Percentiles rank a stretch among this genome's conserved stretches.
These are phyloP conservation scores for Blastobotrys parvus DNA, from an alignment of 805 yeast species.

Conservation along the genomic window DNA sequence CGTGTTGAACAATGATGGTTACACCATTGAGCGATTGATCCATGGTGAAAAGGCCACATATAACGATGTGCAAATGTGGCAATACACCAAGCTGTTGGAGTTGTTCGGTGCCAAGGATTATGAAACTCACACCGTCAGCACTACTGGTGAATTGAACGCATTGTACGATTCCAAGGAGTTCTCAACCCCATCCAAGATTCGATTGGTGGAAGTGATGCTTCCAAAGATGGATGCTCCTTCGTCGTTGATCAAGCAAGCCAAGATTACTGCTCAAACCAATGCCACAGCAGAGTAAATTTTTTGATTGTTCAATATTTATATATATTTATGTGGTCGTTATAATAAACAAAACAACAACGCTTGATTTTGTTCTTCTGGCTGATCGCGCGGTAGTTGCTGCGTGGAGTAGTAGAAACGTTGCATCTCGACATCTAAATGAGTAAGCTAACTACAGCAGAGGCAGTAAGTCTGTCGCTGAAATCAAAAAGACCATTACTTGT, in stretches of 20 bases:
- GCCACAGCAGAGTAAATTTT: neutral
- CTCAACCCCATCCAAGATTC: conserved; percentile 35
- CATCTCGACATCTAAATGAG: too few relatives aligned
- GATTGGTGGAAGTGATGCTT: conserved; percentile 49
- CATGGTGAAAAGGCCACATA: conserved; percentile 48
- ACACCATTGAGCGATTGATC: conserved; percentile 56
- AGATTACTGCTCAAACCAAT: conserved; percentile 46
- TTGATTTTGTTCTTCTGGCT: neutral
- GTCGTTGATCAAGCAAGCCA: conserved; percentile 58
- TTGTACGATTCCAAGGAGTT: conserved; percentile 36
- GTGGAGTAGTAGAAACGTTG: too few relatives aligned
- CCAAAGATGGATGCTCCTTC: conserved; percentile 56
- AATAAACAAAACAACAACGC: neutral
- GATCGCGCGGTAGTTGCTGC: too few relatives aligned
- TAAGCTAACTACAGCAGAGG: conserved; percentile 6
- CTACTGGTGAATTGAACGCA: conserved; percentile 41
- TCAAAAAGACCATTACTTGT: conserved; percentile 14
- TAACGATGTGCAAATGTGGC: conserved; percentile 59
- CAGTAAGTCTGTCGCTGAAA: conserved; percentile 12
- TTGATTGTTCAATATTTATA: neutral
- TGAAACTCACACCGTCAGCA: conserved; percentile 35
- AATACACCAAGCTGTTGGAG: conserved; percentile 37
- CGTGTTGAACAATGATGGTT: conserved; percentile 56
- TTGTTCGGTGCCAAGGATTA: conserved; percentile 49
- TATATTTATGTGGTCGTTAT: neutral